Evolutionary conservation across 495 filamentous ascomycete genomes (phyloP), one percentile per base, ranked within the genome.

Genomic region (Penicillium daleae): DNA sequence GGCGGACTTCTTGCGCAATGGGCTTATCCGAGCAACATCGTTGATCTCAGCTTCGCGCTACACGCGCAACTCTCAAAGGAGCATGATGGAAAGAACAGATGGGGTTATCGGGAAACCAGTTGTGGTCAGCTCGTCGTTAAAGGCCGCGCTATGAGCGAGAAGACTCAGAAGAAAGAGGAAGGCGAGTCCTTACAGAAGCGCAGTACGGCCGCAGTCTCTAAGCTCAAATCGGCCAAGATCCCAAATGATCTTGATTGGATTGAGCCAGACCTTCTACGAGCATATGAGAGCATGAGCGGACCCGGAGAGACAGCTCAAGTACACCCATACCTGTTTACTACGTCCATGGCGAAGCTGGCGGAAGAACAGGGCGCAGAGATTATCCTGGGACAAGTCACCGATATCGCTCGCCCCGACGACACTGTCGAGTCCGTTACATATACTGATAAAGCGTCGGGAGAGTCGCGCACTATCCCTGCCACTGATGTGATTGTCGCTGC

Each of bases 251-350:
- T 99, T 51, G 89, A 97, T 71, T 99, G 96, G 96, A 80, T 99
- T 56, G 81, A 88, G 57, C 77, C 84, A 12, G 86, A 89, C 6
- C 74, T 86, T 31, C 67, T 96, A 19, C 79, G 79, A 35, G 78
- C 81, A 15, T 99, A 97, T 68, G 87, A 91, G 40, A 86, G 89
- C 68, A 97, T 98, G 92, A 92, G 92, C 8, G 79, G 82, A 5
- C 89, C 89, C 0, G 85, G 84, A 5, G 89, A 87, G 40, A 98
- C 95, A 2, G 92, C 95, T 3, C 95, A 98, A 72, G 95, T 98
- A 6, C 95, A 98, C 73, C 95, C 95, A 2, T 92, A 91, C 69
- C 87, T 90, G 24, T 97, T 99, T 67, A 99, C 94, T 3, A 97
- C 86, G 0, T 83, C 90, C 4, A 95, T 99, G 72, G 91, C 92